phyloP scores from a whole-genome alignment of 257 asterid genomes.

The Dorcoceras hygrometricum region DNA sequence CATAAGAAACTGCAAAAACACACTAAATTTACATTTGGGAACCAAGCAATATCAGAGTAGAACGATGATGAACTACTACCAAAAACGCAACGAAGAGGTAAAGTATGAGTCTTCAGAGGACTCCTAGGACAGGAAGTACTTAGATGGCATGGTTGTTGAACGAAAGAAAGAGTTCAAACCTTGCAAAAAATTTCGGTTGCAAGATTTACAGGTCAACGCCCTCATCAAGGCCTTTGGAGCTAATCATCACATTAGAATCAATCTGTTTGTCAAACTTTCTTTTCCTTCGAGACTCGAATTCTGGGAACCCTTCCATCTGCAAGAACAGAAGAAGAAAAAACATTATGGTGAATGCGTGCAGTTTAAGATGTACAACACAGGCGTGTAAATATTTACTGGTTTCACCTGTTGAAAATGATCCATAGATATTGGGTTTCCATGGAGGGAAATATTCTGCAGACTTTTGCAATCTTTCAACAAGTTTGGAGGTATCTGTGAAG shows the following conservation, averaged over 20 bases:
- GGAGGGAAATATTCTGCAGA: slow-evolving; percentile 81
- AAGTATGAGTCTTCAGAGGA: neutral
- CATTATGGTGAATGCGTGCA: neutral
- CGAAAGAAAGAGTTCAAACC: slow-evolving; percentile 18
- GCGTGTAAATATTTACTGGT: neutral
- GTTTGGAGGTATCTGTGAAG: slow-evolving; percentile 68
- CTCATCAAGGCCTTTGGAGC: slow-evolving; percentile 94
- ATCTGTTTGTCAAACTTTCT: slow-evolving; percentile 88
- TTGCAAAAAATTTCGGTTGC: slow-evolving; percentile 29
- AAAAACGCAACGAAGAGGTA: neutral
- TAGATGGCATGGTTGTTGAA: neutral
- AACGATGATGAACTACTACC: neutral
- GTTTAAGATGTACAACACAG: slow-evolving; percentile 4
- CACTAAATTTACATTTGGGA: slow-evolving; percentile 8
- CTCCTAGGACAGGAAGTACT: neutral
- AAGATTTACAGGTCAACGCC: slow-evolving; percentile 72
- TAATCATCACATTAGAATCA: slow-evolving; percentile 84
- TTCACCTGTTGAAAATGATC: slow-evolving; percentile 83
- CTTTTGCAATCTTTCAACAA: slow-evolving; percentile 77
- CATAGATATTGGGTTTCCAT: slow-evolving; percentile 91
- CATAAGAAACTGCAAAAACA: slow-evolving; percentile 18
- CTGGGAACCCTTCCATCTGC: slow-evolving; percentile 87
- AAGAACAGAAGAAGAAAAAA: slow-evolving; percentile 1
- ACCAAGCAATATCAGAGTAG: neutral
- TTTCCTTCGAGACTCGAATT: slow-evolving; percentile 82